Evolutionary conservation across 2,329 filamentous ascomycete genomes (phyloP), one percentile per base, ranked within the genome.

Genomic region (Ophiocordyceps robertsii): DNA sequence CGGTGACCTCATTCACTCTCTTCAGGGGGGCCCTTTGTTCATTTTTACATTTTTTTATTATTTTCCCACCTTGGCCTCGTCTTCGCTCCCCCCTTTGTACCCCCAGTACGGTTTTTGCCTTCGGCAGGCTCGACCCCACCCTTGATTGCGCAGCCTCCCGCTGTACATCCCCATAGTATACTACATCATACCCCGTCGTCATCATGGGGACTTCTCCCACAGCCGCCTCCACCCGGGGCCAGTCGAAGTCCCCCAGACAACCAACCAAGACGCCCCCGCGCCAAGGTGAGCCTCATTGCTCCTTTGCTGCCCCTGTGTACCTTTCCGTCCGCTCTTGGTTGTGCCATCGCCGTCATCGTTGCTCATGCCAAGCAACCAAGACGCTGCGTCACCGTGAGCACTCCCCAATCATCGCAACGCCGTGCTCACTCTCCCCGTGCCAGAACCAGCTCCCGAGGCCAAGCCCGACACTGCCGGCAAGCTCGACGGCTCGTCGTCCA

Each of bases 171-270:
- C 52, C 54, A 51, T 50, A 56, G 55, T 59, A 60, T 60, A 62
- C 59, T 66, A 65, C 59, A 65, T 65, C 61, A 61, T 65, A 65
- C 59, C 64, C 62, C 60, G 64, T 70, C 61, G 61, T 65, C 65
- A 66, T 65, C 61, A 70, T 70, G 67, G 68, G 61, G 56, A 64
- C 63, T 60, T 62, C 67, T 51, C 56, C 64, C 52, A 56, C 56
- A 50, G 57, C 58, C 57, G 53, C 60, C 49, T 59, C 61, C 49
- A 56, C 56, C 47, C 53, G 59, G 56, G 64, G 59, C 59, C 60
- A 64, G 53, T 66, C 67, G 49, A 69, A 68, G 59, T 72, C 69
- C 51, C 69, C 69, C 50, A 68, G 67, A 55, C 63, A 62, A 45
- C 56, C 63, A 48, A 65, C 56, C 57, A 65, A 62, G 40, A 63